These are phyloP conservation scores for Huntiella bhutanensis DNA, from an alignment of 2,329 filamentous ascomycete species.

Conservation along the genomic window DNA sequence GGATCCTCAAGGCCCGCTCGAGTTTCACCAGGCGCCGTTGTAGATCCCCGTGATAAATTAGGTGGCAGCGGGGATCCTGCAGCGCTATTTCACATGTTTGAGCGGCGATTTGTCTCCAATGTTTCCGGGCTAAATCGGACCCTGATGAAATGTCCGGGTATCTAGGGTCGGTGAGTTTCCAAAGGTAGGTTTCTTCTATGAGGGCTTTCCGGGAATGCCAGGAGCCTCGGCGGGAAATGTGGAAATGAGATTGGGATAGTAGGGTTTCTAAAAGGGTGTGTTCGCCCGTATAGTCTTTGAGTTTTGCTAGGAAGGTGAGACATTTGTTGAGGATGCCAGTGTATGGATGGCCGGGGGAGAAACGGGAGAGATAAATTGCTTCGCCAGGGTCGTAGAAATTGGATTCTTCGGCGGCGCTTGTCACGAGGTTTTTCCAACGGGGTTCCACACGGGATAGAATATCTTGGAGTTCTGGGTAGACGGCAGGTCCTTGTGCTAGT, in stretches of 20 bases:
- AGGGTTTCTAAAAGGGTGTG: conserved; percentile 57
- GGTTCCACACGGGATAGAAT: conserved; percentile 58
- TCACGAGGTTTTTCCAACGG: conserved; percentile 60
- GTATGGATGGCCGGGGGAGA: conserved; percentile 83
- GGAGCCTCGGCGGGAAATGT: conserved; percentile 61
- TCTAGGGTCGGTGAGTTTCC: conserved; percentile 24
- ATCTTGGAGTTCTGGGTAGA: conserved; percentile 47
- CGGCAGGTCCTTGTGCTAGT: conserved; percentile 59
- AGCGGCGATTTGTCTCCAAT: conserved; percentile 62
- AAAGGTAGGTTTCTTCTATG: conserved; percentile 90
- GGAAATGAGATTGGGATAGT: conserved; percentile 65
- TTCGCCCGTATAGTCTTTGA: conserved; percentile 65
- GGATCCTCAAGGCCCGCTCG: conserved; percentile 65
- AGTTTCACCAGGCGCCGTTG: conserved; percentile 88
- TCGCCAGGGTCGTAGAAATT: conserved; percentile 64
- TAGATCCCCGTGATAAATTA: conserved; percentile 85
- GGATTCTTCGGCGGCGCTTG: conserved; percentile 64
- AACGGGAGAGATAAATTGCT: conserved; percentile 71
- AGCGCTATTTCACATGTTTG: conserved; percentile 71
- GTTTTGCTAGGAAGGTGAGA: conserved; percentile 55
- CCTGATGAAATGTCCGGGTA: conserved; percentile 19
- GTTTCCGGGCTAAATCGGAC: conserved; percentile 42
- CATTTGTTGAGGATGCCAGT: conserved; percentile 86
- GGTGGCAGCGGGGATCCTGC: conserved; percentile 72
- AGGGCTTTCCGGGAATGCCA: conserved; percentile 96